Evolutionary conservation across 1,284 basidiomycete species (phyloP).

Genomic region (Tylopilus sp.): DNA sequence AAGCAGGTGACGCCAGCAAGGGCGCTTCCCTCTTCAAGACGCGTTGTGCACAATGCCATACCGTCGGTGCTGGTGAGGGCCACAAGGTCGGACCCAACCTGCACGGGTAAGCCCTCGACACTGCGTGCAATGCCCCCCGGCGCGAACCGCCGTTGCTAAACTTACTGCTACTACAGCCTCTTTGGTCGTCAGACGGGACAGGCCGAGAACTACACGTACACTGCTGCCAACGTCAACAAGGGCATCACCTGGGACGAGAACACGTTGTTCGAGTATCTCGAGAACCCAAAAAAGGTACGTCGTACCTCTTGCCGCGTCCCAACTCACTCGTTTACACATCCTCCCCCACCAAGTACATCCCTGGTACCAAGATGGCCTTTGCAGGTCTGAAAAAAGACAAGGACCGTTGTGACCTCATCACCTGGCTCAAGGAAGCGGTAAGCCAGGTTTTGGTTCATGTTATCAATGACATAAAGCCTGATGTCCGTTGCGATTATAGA

Average conservation of each 20-base stretch:
- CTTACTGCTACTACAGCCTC: slow-evolving; percentile 37
- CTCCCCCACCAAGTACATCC: slow-evolving; percentile 65
- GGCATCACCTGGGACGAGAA: slow-evolving; percentile 79
- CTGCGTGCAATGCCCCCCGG: not conserved
- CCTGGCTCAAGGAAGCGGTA: slow-evolving; percentile 70
- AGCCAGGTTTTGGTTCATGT: slow-evolving; percentile 18
- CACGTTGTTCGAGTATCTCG: slow-evolving; percentile 92
- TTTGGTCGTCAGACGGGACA: slow-evolving; percentile 90
- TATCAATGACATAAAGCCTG: not conserved
- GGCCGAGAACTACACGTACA: slow-evolving; percentile 86
- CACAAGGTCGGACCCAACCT: slow-evolving; percentile 95
- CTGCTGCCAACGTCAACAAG: slow-evolving; percentile 95
- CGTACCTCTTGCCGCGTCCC: not conserved
- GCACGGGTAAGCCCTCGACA: slow-evolving; percentile 59
- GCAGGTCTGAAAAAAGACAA: slow-evolving; percentile 96
- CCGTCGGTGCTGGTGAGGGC: slow-evolving; percentile 74
- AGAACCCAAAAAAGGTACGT: slow-evolving; percentile 92
- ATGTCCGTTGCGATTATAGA: slow-evolving; percentile 13
- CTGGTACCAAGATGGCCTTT: slow-evolving; percentile 97
- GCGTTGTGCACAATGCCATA: slow-evolving; percentile 97
- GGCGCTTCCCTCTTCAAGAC: slow-evolving; percentile 94
- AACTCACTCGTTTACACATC: not conserved
- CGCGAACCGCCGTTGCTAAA: not conserved
- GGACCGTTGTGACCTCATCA: slow-evolving; percentile 88
- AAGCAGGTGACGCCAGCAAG: slow-evolving; percentile 78